Evolutionary conservation across 2,329 filamentous ascomycete species (phyloP), one percentile per base, ranked within the genome.

Genomic region (Fusarium sambucinum): DNA sequence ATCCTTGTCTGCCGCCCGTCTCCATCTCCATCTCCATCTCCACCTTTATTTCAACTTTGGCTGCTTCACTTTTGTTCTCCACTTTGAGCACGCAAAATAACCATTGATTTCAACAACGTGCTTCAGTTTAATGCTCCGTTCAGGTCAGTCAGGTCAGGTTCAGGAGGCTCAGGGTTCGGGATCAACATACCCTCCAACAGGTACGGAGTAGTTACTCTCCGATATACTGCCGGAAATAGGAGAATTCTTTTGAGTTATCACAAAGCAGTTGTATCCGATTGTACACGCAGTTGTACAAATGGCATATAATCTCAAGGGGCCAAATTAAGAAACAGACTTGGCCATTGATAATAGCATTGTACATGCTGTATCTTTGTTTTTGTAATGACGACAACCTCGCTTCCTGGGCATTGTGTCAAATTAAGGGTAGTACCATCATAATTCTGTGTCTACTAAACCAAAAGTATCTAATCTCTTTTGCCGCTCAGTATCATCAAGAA

Each of bases 1-100:
- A 59, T 40, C 66, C 56, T 48, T 65, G 52, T 42, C 29, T 50
- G 52, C 60, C 59, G 62, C 69, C 59, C 40, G 25, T 60, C 55
- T 55, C 59, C 47, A 62, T 62, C 21, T 62, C 50, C 47, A 50
- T 50, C 27, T 32, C 50, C n/a, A n/a, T 48, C 42, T 37, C 50
- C 30, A 40, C 37, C 32, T 63, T 59, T 53, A 53, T 53, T 33
- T 62, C 42, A 45, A 45, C 27, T 54, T 44, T 41, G 51, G 35
- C 35, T 38, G 50, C 65, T 68, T 68, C 59, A 68, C 44, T 52
- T 61, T 44, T 35, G 33, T 66, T 51, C 65, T 66, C 65, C 65
- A 68, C 65, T 47, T 11, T 19, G 25, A 69, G 61, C 60, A 66
- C 55, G 65, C 65, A 68, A 68, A 59, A 66, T 50, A 45, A 54